A percentile compares a stretch with the other conserved stretches of the same genome.
Conservation (phyloP, 257 asterid species). For the Primulina tabacum region DNA sequence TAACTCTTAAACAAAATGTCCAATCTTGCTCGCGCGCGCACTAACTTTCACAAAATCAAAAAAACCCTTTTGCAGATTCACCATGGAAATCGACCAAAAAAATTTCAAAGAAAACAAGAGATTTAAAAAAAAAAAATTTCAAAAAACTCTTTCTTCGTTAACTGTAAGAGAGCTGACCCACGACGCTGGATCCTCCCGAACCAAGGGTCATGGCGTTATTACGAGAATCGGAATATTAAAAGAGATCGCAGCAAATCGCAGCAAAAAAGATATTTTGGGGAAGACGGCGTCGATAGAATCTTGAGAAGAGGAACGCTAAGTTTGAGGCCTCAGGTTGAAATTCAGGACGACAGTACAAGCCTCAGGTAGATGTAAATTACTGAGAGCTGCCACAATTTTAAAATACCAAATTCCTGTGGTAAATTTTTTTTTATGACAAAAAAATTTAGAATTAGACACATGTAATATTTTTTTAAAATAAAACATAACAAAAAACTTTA, state of each 20-base stretch:
- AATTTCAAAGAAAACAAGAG: not conserved
- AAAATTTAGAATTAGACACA: no score
- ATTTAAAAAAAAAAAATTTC: not conserved
- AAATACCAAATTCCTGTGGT: no score
- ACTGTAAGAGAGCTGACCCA: slow-evolving; percentile 42
- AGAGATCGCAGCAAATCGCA: slow-evolving; percentile 33
- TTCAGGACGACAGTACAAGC: not conserved
- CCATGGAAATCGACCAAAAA: slow-evolving; percentile 10
- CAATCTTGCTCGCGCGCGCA: not conserved
- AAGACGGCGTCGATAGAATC: slow-evolving; percentile 23
- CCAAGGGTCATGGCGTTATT: slow-evolving; percentile 57
- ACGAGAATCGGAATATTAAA: slow-evolving; percentile 20
- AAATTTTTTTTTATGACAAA: no score
- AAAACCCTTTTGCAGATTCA: slow-evolving; percentile 19
- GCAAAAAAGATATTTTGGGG: slow-evolving; percentile 6
- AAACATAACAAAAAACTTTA: no score
- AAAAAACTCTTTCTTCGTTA: no score
- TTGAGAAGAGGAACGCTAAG: slow-evolving; percentile 25
- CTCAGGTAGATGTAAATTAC: slow-evolving; percentile 7
- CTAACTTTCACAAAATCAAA: slow-evolving; percentile 7
- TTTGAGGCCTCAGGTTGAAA: slow-evolving; percentile 12
- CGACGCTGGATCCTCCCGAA: slow-evolving; percentile 85
- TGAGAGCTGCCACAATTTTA: not conserved
- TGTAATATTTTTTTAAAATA: no score
- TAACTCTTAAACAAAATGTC: slow-evolving; percentile 6